Evolutionary conservation across 352 stramenopile genomes (phyloP).

Genomic region (Blastocystis sp.): DNA sequence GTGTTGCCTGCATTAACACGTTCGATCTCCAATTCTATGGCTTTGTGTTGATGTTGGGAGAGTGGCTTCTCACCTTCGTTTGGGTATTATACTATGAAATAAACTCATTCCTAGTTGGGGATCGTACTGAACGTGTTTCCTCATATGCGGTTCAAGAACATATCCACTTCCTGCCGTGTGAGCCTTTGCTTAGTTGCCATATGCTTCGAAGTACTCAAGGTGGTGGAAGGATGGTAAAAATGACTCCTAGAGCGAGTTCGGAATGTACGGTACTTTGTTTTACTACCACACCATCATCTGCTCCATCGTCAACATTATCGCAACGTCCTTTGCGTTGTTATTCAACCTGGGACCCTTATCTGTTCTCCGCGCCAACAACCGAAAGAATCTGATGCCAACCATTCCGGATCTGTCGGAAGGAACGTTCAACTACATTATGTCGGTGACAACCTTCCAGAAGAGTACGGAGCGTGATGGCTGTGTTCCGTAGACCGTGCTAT

Average conservation of each 20-base stretch:
- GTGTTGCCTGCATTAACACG: not conserved
- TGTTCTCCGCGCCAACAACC: slow-evolving; percentile 54
- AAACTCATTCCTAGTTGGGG: slow-evolving; percentile 23
- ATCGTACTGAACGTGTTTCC: slow-evolving; percentile 56
- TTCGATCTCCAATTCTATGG: slow-evolving; percentile 55
- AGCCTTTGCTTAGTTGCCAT: slow-evolving; percentile 51
- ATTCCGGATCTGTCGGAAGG: slow-evolving; percentile 64
- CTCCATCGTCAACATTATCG: slow-evolving; percentile 46
- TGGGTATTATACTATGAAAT: not conserved
- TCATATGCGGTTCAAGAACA: slow-evolving; percentile 42
- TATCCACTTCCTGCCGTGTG: slow-evolving; percentile 47
- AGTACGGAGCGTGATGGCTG: not conserved
- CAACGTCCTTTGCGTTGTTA: slow-evolving; percentile 44
- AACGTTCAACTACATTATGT: slow-evolving; percentile 66
- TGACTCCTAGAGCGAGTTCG: slow-evolving; percentile 20
- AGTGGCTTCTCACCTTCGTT: slow-evolving; percentile 58
- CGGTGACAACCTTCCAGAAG: slow-evolving; percentile 54
- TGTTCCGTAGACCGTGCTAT: slow-evolving; percentile 22
- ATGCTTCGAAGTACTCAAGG: slow-evolving; percentile 48
- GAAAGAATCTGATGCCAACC: slow-evolving; percentile 61
- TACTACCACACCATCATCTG: slow-evolving; percentile 61
- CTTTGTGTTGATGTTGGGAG: slow-evolving; percentile 37
- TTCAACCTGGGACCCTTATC: slow-evolving; percentile 62
- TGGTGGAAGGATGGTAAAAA: not conserved
- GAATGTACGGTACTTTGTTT: slow-evolving; percentile 51